Evolutionary conservation across 202 grass and related monocot species (phyloP).

Genomic region (Elaeis oleifera): DNA sequence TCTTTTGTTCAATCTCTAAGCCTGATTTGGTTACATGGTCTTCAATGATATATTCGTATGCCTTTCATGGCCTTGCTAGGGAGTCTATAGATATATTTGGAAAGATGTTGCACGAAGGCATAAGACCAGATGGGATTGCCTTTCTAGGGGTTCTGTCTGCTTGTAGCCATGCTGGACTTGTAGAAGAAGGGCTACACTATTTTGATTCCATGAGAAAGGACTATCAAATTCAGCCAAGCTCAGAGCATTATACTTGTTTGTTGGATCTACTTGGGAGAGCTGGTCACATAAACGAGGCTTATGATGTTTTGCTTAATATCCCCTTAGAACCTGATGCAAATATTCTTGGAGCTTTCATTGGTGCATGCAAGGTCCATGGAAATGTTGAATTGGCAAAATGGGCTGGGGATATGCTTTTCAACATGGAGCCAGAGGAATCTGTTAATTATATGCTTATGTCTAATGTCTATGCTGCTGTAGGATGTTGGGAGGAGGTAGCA

Average conservation of each 20-base stretch:
- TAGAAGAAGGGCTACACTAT: conserved; percentile 57
- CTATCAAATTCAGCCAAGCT: conserved; percentile 45
- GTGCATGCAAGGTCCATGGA: conserved; percentile 33
- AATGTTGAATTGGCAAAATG: conserved; percentile 21
- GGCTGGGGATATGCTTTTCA: conserved; percentile 47
- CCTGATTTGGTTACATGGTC: conserved; percentile 71
- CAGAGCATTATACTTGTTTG: conserved; percentile 45
- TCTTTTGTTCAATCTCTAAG: conserved; percentile 20
- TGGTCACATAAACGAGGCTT: conserved; percentile 41
- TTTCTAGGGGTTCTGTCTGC: conserved; percentile 75
- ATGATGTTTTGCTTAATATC: conserved; percentile 23
- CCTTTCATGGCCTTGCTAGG: conserved; percentile 38
- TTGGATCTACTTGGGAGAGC: conserved; percentile 64
- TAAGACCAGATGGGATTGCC: conserved; percentile 40
- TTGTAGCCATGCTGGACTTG: conserved; percentile 63
- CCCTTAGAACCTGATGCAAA: conserved; percentile 26
- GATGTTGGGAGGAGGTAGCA: conserved; percentile 51
- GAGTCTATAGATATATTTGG: conserved; percentile 50
- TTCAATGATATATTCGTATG: conserved; percentile 58
- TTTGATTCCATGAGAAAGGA: conserved; percentile 47
- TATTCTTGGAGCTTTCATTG: conserved; percentile 53
- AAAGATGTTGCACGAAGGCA: conserved; percentile 47
- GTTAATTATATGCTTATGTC: conserved; percentile 68
- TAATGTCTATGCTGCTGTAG: conserved; percentile 58
- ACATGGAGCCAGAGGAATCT: conserved; percentile 48